phyloP scores from a whole-genome alignment of 73 alveolate genomes.

The Diophrys appendiculata region DNA sequence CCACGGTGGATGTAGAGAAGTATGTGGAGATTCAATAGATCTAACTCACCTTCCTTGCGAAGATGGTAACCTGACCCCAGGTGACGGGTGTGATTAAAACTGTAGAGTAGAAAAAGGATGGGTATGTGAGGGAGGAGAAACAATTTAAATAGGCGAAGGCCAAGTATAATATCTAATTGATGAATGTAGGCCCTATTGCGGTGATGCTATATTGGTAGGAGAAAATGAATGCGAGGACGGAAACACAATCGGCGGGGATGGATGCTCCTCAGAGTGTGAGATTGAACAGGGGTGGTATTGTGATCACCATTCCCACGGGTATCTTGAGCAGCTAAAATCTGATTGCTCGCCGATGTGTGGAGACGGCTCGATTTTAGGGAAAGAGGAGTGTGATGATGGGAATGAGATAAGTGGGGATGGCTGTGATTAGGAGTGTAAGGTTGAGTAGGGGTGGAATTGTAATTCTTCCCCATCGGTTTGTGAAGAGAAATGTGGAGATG shows the following conservation, averaged over 20 bases:
- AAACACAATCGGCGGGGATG: constrained; percentile 24
- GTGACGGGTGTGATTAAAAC: no score
- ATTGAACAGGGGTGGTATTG: constrained; percentile 23
- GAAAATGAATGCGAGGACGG: constrained; percentile 49
- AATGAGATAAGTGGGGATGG: constrained; percentile 18
- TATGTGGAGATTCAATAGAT: no score
- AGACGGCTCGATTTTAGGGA: not conserved
- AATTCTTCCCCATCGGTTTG: constrained; percentile 6
- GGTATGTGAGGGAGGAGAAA: no score
- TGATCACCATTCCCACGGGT: not conserved
- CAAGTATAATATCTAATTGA: no score
- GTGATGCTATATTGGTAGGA: constrained; percentile 31
- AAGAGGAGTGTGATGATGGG: constrained; percentile 11
- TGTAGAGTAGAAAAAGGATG: no score
- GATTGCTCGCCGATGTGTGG: constrained; percentile 11
- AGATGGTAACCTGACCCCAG: no score
- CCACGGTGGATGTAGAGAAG: no score
- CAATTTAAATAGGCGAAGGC: no score
- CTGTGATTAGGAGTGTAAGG: not conserved
- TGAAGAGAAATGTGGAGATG: constrained; percentile 8
- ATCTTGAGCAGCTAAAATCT: constrained; percentile 13
- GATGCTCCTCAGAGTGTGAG: constrained; percentile 17
- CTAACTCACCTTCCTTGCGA: no score
- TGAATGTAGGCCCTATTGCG: no score
- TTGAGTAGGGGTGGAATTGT: constrained; percentile 1